phyloP scores from a whole-genome alignment of 768 basidiomycete species.

The Termitomyces heimii region DNA sequence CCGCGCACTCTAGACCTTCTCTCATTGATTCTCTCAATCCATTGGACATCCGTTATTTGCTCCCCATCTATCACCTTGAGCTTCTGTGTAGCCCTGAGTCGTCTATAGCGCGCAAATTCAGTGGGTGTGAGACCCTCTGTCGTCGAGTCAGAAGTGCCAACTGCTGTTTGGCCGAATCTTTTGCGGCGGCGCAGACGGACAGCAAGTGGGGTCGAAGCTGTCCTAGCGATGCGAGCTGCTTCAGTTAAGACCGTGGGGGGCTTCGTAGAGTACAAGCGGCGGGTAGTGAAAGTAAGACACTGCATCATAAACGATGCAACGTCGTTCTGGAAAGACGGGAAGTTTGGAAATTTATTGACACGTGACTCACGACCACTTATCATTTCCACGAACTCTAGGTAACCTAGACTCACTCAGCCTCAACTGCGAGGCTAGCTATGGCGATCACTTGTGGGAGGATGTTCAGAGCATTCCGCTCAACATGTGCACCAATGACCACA shows the following conservation, averaged over 20 bases:
- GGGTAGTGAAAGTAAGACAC: conserved; percentile 24
- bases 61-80: conserved; percentile 30
- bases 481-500: conserved; percentile 53
- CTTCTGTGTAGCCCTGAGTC: conserved; percentile 48
- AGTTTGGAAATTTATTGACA: conserved; percentile 11
- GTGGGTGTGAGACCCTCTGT: conserved; percentile 57
- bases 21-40: conserved; percentile 50
- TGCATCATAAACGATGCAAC: conserved; percentile 27
- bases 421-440: conserved; percentile 27
- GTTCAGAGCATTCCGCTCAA: conserved; percentile 45
- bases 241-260: conserved; percentile 27
- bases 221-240: conserved; percentile 48
- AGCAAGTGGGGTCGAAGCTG: conserved; percentile 66
- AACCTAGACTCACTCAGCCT: conserved; percentile 4
- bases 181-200: conserved; percentile 66
- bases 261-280: conserved; percentile 34
- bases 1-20: conserved; percentile 67
- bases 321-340: neutral
- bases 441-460: conserved; percentile 33
- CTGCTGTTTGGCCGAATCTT: conserved; percentile 29
- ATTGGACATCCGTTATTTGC: conserved; percentile 46
- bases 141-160: conserved; percentile 40
- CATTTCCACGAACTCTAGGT: neutral
- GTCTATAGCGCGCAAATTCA: conserved; percentile 56
- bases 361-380: conserved; percentile 5